Conservation (phyloP, 257 asterid species). For the Capsicum baccatum region DNA sequence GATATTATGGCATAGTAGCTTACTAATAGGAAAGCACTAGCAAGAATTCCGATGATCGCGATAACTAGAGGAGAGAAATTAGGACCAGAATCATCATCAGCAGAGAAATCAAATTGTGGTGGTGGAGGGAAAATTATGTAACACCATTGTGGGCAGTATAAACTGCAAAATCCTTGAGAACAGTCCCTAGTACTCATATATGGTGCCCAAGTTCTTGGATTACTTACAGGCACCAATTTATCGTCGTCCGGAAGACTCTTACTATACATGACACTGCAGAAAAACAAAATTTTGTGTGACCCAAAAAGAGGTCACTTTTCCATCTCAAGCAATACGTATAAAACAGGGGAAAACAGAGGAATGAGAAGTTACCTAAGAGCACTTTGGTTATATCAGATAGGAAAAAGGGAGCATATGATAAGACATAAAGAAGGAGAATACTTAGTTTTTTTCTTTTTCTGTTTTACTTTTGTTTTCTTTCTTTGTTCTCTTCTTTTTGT, state of each 20-base stretch:
- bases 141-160: slow-evolving; percentile 66
- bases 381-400: slow-evolving; percentile 9
- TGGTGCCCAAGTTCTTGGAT: slow-evolving; percentile 50
- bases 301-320: background rate
- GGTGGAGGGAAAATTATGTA: slow-evolving; percentile 61
- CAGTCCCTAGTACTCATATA: slow-evolving; percentile 56
- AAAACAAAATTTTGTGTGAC: background rate
- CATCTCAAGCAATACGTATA: background rate
- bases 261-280: background rate
- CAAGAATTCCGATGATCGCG: slow-evolving; percentile 52
- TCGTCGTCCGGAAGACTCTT: background rate
- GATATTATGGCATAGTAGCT: slow-evolving; percentile 56
- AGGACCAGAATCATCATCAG: slow-evolving; percentile 33
- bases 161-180: slow-evolving; percentile 59
- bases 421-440: background rate
- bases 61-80: slow-evolving; percentile 54
- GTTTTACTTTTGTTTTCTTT: slow-evolving; percentile 19
- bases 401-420: slow-evolving; percentile 31
- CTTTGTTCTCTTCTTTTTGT: slow-evolving; percentile 26
- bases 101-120: slow-evolving; percentile 43
- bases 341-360: background rate
- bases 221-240: slow-evolving; percentile 35
- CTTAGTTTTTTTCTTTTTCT: slow-evolving; percentile 6
- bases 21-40: slow-evolving; percentile 52
- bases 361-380: background rate